phyloP scores from a whole-genome alignment of 176 grass and related monocot species.

The Dendrocalamus sinicus region DNA sequence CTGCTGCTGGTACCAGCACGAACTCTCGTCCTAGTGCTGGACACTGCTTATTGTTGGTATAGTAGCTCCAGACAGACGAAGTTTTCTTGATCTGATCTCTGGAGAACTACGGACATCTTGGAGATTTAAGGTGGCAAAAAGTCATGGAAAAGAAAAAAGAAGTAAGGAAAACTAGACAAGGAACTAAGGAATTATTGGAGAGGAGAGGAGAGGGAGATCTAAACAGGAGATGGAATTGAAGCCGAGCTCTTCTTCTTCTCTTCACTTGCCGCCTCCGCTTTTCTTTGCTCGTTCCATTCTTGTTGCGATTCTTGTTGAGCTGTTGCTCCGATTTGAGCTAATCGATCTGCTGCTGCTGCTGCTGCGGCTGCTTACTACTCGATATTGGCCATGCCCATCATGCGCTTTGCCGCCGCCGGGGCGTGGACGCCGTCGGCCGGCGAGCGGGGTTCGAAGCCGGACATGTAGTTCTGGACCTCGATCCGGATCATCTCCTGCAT shows the following conservation, averaged over 20 bases:
- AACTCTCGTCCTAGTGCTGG: background rate
- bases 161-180: constrained; percentile 24
- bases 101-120: background rate
- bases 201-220: constrained; percentile 9
- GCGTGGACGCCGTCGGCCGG: constrained; percentile 45
- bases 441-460: constrained; percentile 35
- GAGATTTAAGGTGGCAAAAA: background rate
- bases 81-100: background rate
- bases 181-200: constrained; percentile 23
- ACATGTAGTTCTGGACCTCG: constrained; percentile 91
- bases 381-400: constrained; percentile 83
- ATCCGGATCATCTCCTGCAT: constrained; percentile 95
- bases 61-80: background rate
- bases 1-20: too few relatives aligned
- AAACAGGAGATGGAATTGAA: background rate
- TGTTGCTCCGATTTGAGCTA: background rate
- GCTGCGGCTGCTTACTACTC: constrained; percentile 42
- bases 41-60: constrained; percentile 23
- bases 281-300: background rate
- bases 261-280: background rate
- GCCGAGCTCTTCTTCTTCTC: background rate
- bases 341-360: background rate
- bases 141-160: background rate
- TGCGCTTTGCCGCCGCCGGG: constrained; percentile 44
- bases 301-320: background rate